Percentiles rank a stretch among this genome's conserved stretches.
phyloP scores from a whole-genome alignment of 345 rosid species.

The Camelina sativa region DNA sequence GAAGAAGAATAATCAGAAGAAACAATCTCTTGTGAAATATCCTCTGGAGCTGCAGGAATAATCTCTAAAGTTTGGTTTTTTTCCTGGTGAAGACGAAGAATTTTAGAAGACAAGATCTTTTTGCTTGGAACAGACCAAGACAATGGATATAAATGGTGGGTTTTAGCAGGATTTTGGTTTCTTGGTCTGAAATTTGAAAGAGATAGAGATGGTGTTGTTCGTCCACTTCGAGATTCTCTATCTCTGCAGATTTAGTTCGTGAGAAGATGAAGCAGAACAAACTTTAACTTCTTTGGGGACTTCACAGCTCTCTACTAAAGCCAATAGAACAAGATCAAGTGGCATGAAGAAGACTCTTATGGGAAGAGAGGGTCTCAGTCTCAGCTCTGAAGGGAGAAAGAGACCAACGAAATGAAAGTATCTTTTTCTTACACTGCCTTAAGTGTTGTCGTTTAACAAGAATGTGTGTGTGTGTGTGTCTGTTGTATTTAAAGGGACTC shows the following conservation, averaged over 20 bases:
- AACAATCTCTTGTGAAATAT: slow-evolving; percentile 51
- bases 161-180: slow-evolving; percentile 31
- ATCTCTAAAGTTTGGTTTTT: slow-evolving; percentile 46
- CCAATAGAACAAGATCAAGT: neutral
- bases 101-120: slow-evolving; percentile 27
- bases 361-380: neutral
- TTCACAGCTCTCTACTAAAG: too few relatives aligned
- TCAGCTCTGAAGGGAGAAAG: neutral
- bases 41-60: slow-evolving; percentile 53
- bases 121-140: slow-evolving; percentile 35
- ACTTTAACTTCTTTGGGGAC: neutral
- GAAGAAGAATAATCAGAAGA: slow-evolving; percentile 32
- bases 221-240: neutral
- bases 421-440: neutral
- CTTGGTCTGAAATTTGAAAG: slow-evolving; percentile 46
- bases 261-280: neutral
- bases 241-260: too few relatives aligned
- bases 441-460: neutral
- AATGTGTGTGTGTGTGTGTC: neutral
- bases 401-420: neutral
- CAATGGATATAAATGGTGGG: slow-evolving; percentile 33
- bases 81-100: slow-evolving; percentile 30
- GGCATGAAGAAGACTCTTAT: neutral
- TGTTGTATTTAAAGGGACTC: neutral
- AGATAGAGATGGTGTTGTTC: slow-evolving; percentile 40